Conservation (phyloP, 306 rosid genomes). For the Sicyos edulis region DNA sequence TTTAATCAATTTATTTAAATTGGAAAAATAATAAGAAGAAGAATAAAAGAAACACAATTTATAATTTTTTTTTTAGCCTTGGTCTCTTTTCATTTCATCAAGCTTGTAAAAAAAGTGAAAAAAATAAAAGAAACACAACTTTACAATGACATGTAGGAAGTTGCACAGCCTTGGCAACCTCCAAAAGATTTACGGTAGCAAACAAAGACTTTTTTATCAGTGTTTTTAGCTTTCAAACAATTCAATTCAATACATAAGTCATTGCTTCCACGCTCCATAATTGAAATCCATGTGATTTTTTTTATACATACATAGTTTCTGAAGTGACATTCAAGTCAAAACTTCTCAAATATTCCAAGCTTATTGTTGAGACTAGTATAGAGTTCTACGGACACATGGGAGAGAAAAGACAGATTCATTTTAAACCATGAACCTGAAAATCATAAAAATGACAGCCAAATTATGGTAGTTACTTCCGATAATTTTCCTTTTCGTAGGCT, state of each 20-base stretch:
- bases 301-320: not conserved
- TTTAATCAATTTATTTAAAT: not conserved
- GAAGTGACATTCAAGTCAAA: not conserved
- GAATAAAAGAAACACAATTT: too few species aligned
- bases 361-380: not conserved
- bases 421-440: not conserved
- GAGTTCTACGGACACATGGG: not conserved
- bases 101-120: too few species aligned
- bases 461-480: not conserved
- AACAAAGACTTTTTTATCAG: not conserved
- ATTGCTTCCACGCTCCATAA: not conserved
- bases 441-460: slow-evolving; percentile 1
- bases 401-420: not conserved
- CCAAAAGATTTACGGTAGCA: not conserved
- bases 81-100: too few species aligned
- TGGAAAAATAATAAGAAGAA: too few species aligned
- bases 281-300: not conserved
- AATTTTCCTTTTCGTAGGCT: not conserved
- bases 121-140: too few species aligned
- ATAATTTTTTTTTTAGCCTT: too few species aligned
- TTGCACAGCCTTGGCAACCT: not conserved
- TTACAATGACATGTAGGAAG: too few species aligned
- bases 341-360: not conserved
- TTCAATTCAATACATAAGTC: not conserved
- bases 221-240: not conserved